Base-by-base conservation (phyloP, 495 filamentous ascomycete genomes). In the Penicillium soppii region DNA sequence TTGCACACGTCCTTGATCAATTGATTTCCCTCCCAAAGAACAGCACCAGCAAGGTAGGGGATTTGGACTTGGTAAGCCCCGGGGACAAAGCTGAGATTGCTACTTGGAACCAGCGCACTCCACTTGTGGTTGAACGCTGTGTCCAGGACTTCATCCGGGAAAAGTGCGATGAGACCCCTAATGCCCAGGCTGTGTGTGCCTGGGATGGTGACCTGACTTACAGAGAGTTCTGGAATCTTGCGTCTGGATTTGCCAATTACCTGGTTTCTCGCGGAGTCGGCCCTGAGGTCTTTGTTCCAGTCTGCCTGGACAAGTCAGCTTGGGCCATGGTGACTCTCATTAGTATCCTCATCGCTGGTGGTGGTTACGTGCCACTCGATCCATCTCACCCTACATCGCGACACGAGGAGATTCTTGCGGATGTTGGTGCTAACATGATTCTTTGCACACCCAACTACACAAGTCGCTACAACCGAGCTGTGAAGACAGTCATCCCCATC, bases 361-460 rank as follows among this genome's bases (percentile, higher is more conserved):
- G 77, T 37, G 81, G 74, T 0, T 81, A 81, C 59, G 75, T 86
- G 17, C 76, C 76, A 1, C 59, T 89, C 2, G 83, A 87, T 59
- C 77, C 80, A 7, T 66, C 71, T 0, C 75, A 84, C 39, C 84
- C 86, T 2, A 68, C 71, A 42, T 52, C 69, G 5, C 59, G 74
- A 22, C 72, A 74, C 29, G 61, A 69, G 35, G 72, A 74, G 29
- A 74, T 75, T n/a, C 38, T 75, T 3, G 61, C 52, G 4, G 68
- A 75, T 40, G 62, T 71, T 13, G 59, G 67, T 4, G 70, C 71
- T 1, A 62, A 55, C 20, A 63, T 74, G 37, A 64, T 77, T 30
- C 58, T 75, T 4, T 76, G 70, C 43, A 69, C 71, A 7, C 68
- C 70, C 2, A 58, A 63, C 35, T 70, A 68, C 27, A 59, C 47